Conservation (phyloP, 352 stramenopile genomes). For the Phytopythium helicoides region DNA sequence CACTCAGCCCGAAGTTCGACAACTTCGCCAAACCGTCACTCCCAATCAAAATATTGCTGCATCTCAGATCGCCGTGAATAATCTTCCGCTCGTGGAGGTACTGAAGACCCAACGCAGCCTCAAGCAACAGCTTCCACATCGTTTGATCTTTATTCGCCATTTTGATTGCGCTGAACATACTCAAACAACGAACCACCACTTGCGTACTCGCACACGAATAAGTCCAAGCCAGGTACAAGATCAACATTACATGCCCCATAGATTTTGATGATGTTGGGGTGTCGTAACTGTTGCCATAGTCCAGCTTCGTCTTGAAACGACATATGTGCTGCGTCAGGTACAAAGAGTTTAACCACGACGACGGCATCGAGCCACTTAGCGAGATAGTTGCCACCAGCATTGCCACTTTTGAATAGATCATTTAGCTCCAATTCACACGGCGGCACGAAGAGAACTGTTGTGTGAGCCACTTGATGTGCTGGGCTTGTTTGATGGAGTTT, state of each 20-base stretch:
- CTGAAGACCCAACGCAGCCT: slow-evolving; percentile 21
- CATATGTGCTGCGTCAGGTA: neutral
- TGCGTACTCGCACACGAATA: slow-evolving; percentile 22
- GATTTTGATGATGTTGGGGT: slow-evolving; percentile 1
- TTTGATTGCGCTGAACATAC: neutral
- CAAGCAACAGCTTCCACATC: slow-evolving; percentile 20
- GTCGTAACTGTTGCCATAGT: slow-evolving; percentile 6
- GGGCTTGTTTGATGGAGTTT: too few relatives aligned
- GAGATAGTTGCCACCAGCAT: slow-evolving; percentile 1
- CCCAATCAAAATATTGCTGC: slow-evolving; percentile 29
- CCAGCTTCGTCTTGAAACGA: slow-evolving; percentile 6
- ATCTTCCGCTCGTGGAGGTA: slow-evolving; percentile 25
- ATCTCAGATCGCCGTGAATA: slow-evolving; percentile 23
- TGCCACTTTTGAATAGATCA: neutral
- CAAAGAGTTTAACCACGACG: slow-evolving; percentile 10
- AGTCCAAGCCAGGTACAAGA: neutral
- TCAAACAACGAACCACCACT: slow-evolving; percentile 17
- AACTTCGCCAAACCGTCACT: slow-evolving; percentile 15
- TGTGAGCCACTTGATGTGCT: neutral
- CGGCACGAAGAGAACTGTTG: neutral
- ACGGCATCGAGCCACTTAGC: slow-evolving; percentile 16
- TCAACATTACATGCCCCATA: neutral
- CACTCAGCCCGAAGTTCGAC: slow-evolving; percentile 23
- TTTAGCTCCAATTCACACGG: neutral
- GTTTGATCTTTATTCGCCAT: too few relatives aligned